Conservation (phyloP, 2,329 filamentous ascomycete genomes). For the Botrytis aclada region DNA sequence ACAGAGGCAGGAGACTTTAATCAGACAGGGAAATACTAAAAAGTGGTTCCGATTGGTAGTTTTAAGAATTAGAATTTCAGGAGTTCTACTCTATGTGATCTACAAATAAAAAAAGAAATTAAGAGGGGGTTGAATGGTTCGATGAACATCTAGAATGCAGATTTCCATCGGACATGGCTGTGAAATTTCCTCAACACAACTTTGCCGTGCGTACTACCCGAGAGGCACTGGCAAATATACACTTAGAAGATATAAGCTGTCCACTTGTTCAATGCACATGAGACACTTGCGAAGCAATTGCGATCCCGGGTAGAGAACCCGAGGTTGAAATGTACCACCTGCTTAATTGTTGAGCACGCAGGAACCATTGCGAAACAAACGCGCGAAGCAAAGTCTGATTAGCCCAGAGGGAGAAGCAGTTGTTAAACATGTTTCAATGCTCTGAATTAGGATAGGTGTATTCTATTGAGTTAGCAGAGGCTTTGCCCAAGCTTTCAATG, state of each 20-base stretch:
- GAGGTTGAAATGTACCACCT: neutral
- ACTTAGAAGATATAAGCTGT: neutral
- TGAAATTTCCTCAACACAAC: neutral
- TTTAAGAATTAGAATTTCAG: neutral
- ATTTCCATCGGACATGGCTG: neutral
- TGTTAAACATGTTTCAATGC: neutral
- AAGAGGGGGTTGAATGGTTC: neutral
- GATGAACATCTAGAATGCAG: neutral
- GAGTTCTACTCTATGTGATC: neutral
- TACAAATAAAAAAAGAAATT: neutral
- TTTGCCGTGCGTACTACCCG: neutral
- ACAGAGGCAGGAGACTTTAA: neutral
- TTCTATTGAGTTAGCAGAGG: neutral
- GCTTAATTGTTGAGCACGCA: neutral
- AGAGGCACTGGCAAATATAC: neutral
- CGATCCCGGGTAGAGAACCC: neutral
- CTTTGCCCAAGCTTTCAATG: neutral
- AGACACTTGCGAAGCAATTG: neutral
- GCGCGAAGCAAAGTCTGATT: neutral
- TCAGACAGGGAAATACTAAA: neutral
- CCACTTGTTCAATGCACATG: neutral
- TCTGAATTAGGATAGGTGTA: neutral
- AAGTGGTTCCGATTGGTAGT: neutral
- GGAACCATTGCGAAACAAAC: neutral
- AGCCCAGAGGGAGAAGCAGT: neutral